Conservation (phyloP, 2,329 filamentous ascomycete species). For the Ophiostoma novo-ulmi region DNA sequence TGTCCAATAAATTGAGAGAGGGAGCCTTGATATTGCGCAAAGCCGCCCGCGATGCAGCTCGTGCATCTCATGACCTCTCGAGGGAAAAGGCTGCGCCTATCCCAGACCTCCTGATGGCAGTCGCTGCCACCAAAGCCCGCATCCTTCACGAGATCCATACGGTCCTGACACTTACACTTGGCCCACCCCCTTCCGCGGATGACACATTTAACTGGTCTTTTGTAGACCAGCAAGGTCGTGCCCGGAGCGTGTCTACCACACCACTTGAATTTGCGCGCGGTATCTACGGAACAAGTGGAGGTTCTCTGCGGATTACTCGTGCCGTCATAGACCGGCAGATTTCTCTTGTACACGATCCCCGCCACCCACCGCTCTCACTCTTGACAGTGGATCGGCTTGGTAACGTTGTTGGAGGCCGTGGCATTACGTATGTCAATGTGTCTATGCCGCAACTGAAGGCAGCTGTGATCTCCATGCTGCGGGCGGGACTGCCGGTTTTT, state of each 20-base stretch:
- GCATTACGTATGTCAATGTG: conserved; percentile 78
- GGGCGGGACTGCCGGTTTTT: conserved; percentile 74
- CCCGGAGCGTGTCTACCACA: conserved; percentile 58
- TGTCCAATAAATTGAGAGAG: conserved; percentile 84
- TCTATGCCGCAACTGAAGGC: conserved; percentile 66
- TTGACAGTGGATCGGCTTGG: conserved; percentile 74
- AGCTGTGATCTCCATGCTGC: conserved; percentile 71
- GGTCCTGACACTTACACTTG: conserved; percentile 76
- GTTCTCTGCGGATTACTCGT: conserved; percentile 49
- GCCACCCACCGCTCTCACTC: conserved; percentile 66
- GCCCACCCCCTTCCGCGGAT: conserved; percentile 66
- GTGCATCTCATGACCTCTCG: conserved; percentile 30
- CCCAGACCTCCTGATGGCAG: conserved; percentile 34
- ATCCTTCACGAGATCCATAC: conserved; percentile 77
- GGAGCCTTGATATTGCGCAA: conserved; percentile 68
- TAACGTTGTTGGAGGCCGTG: conserved; percentile 72
- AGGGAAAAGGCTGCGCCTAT: not conserved
- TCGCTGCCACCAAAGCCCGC: conserved; percentile 56
- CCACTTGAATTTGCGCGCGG: conserved; percentile 68
- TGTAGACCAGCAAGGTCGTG: conserved; percentile 61
- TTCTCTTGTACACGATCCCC: conserved; percentile 79
- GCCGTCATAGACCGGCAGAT: conserved; percentile 64
- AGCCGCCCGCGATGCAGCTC: conserved; percentile 34
- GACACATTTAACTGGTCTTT: conserved; percentile 76
- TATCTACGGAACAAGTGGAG: conserved; percentile 50